These are phyloP conservation scores for Xerocomellus amylosporus DNA, from an alignment of 768 basidiomycete species.

Conservation along the genomic window DNA sequence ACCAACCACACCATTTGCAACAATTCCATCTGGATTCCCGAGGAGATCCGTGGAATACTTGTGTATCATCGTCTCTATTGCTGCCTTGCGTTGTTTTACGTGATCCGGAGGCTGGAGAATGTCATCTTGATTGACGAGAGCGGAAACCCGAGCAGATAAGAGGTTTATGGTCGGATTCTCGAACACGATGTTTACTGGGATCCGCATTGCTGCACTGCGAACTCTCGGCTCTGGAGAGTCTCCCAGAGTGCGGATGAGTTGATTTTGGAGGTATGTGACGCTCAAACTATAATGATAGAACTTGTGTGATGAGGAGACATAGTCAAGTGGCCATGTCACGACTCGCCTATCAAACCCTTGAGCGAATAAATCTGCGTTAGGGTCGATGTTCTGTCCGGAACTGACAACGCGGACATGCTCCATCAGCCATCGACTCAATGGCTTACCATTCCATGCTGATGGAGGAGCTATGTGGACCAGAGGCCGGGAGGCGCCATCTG, in stretches of 20 bases:
- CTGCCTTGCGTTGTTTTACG: neutral
- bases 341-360: constrained; percentile 40
- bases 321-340: too few species aligned
- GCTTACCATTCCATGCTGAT: neutral
- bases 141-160: neutral
- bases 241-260: constrained; percentile 19
- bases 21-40: neutral
- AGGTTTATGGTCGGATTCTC: constrained; percentile 34
- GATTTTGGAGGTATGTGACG: constrained; percentile 25
- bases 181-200: constrained; percentile 34
- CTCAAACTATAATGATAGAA: constrained; percentile 24
- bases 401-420: constrained; percentile 2
- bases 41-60: constrained; percentile 31
- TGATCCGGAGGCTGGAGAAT: neutral
- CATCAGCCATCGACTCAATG: constrained; percentile 12
- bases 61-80: constrained; percentile 34
- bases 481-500: neutral
- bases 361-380: constrained; percentile 26
- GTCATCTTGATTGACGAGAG: neutral
- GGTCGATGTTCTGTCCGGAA: neutral
- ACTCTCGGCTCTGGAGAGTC: constrained; percentile 25
- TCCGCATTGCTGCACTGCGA: constrained; percentile 15
- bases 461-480: neutral
- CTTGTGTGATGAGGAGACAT: too few species aligned
- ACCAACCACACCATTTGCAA: neutral